phyloP scores from a whole-genome alignment of 73 alveolate genomes.

The Effrenium voratum region DNA sequence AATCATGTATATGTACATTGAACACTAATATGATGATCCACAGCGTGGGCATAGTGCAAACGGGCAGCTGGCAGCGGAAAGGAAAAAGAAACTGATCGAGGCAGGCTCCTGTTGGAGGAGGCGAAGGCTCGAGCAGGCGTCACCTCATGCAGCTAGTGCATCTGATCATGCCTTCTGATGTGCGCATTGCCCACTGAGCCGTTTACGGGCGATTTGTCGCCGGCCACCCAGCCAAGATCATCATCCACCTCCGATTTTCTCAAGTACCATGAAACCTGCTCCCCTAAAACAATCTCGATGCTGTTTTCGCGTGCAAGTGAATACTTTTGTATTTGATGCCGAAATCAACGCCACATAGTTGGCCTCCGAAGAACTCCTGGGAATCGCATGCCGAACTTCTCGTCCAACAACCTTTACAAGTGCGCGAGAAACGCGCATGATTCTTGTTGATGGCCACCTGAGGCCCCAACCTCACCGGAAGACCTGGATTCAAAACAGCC shows the following conservation, averaged over 20 bases:
- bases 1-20: neutral
- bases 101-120: slow-evolving; percentile 40
- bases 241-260: slow-evolving; percentile 46
- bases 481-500: slow-evolving; percentile 58
- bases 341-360: neutral
- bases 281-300: neutral
- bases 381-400: neutral
- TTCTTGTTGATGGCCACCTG: neutral
- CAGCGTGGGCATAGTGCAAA: neutral
- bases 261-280: neutral
- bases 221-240: slow-evolving; percentile 68
- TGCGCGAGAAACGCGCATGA: neutral
- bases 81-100: too few relatives aligned
- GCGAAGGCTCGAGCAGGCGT: slow-evolving; percentile 93
- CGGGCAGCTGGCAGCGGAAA: too few relatives aligned
- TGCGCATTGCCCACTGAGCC: neutral
- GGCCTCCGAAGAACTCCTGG: neutral
- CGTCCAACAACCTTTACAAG: neutral
- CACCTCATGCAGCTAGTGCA: neutral
- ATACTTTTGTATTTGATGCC: slow-evolving; percentile 9
- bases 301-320: neutral
- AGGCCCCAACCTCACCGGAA: neutral
- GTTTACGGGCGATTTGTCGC: slow-evolving; percentile 64
- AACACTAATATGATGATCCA: neutral
- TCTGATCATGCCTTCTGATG: too few relatives aligned